A percentile compares a stretch with the other conserved stretches of the same genome.
These are phyloP conservation scores for Corylus americana DNA, from an alignment of 306 rosid genomes.

Conservation along the genomic window DNA sequence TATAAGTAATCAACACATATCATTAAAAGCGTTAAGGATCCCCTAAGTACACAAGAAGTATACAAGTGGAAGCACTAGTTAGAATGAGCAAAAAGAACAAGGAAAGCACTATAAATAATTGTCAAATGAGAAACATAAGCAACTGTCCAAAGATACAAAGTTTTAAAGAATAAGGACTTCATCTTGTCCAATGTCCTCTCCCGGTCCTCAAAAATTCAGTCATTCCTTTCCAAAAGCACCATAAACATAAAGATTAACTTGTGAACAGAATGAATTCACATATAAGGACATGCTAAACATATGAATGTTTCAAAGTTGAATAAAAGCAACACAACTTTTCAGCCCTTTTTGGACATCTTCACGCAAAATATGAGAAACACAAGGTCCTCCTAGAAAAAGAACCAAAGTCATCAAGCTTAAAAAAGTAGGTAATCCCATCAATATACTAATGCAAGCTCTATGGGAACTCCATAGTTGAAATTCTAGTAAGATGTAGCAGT, in stretches of 20 bases:
- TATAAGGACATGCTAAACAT: not conserved
- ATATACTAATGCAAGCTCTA: not conserved
- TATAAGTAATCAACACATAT: too few relatives aligned
- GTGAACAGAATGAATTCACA: not conserved
- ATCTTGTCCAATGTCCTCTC: too few relatives aligned
- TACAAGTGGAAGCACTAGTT: too few relatives aligned
- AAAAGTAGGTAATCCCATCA: not conserved
- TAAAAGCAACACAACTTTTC: not conserved
- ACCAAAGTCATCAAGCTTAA: not conserved
- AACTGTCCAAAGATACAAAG: too few relatives aligned
- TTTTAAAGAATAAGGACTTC: too few relatives aligned
- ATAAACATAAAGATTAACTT: not conserved
- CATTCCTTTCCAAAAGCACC: not conserved
- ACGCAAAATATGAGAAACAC: not conserved
- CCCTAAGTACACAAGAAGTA: too few relatives aligned
- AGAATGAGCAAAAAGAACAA: too few relatives aligned
- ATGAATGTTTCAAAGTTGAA: not conserved
- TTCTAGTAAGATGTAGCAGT: not conserved
- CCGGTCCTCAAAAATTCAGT: too few relatives aligned
- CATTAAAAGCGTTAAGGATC: too few relatives aligned
- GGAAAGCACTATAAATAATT: too few relatives aligned
- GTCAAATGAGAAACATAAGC: too few relatives aligned
- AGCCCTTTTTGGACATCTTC: not conserved
- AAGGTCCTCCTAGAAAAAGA: not conserved
- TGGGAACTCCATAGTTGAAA: not conserved